Conservation (phyloP, 2,329 filamentous ascomycete genomes). For the Simplicillium sp. region DNA sequence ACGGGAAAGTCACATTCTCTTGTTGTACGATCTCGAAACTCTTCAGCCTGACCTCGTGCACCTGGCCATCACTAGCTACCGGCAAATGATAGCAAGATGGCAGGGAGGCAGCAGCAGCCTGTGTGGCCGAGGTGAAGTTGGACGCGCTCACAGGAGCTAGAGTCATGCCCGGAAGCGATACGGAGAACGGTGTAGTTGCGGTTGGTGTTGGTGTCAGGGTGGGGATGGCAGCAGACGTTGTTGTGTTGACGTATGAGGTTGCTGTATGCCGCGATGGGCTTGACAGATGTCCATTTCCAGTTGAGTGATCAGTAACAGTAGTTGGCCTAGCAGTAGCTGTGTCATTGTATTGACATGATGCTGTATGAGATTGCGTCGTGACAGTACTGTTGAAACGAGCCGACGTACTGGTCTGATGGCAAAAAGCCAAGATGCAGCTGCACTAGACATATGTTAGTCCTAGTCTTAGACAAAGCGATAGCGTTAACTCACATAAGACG, state of each 20-base stretch:
- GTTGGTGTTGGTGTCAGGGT: neutral
- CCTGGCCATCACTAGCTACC: constrained; percentile 10
- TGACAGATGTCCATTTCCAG: neutral
- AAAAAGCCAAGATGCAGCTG: neutral
- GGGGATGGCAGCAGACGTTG: neutral
- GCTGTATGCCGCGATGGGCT: neutral
- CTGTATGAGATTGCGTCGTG: neutral
- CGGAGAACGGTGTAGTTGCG: neutral
- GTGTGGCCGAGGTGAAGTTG: constrained; percentile 5
- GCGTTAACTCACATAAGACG: constrained; percentile 17
- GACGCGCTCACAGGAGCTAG: neutral
- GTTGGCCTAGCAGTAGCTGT: neutral
- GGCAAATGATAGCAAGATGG: constrained; percentile 20
- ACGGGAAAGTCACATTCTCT: constrained; percentile 19
- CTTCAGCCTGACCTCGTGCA: constrained; percentile 18
- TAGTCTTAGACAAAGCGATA: neutral
- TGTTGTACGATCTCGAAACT: constrained; percentile 18
- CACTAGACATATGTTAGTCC: neutral
- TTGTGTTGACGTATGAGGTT: neutral
- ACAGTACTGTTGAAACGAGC: neutral
- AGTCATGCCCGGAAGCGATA: neutral
- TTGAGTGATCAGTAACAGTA: neutral
- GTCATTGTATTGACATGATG: neutral
- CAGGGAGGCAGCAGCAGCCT: neutral
- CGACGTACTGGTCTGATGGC: neutral